A percentile compares a stretch with the other conserved stretches of the same genome.
Evolutionary conservation across 1,284 basidiomycete species (phyloP).

Genomic region (Boletus semigastroideus): DNA sequence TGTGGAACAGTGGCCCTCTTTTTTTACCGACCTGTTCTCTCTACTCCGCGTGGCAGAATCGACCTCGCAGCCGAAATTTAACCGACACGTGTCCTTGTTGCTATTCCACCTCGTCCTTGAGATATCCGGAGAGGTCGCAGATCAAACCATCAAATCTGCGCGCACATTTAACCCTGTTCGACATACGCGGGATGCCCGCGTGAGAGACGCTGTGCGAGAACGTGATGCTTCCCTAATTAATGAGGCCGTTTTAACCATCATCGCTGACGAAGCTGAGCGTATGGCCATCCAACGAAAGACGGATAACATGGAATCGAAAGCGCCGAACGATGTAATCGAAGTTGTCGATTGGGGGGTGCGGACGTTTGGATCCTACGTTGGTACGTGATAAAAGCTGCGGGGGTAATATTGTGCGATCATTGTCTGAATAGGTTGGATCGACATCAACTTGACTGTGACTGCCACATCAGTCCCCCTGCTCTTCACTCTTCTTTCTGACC

Average conservation of each 20-base stretch:
- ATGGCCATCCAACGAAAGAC: constrained; percentile 55
- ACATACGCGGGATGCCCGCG: constrained; percentile 75
- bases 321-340: constrained; percentile 67
- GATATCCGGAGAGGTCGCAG: constrained; percentile 90
- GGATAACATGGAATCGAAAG: constrained; percentile 43
- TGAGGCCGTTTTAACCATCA: constrained; percentile 82
- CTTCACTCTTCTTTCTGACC: constrained; percentile 83
- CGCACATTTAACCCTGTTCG: constrained; percentile 68
- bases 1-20: constrained; percentile 77
- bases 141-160: constrained; percentile 86
- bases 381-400: constrained; percentile 50
- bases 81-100: constrained; percentile 80
- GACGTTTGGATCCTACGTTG: constrained; percentile 92
- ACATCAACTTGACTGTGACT: constrained; percentile 94
- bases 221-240: constrained; percentile 88
- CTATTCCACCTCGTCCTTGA: constrained; percentile 89
- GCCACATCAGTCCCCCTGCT: constrained; percentile 86
- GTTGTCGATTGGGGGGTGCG: constrained; percentile 87
- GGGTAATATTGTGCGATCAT: constrained; percentile 6
- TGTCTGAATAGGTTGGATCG: constrained; percentile 83
- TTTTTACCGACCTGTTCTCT: constrained; percentile 78
- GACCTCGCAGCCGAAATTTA: constrained; percentile 58
- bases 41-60: constrained; percentile 66
- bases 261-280: constrained; percentile 71
- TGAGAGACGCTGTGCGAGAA: constrained; percentile 88